Conservation (phyloP, 148 eudicot genomes). For the Bassia scoparia region DNA sequence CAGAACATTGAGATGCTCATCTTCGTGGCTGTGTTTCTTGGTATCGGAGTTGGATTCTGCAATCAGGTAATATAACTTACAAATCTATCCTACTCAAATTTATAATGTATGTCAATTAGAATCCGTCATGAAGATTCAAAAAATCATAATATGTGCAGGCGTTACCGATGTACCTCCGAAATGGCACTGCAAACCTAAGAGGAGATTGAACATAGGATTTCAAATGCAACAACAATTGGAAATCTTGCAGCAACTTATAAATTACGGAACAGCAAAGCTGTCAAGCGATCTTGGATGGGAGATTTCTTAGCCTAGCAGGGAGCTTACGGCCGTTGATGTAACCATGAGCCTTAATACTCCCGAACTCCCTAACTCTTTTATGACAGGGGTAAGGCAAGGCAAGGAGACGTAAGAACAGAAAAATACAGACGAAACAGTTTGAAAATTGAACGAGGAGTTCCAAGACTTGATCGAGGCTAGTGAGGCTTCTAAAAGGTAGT, state of each 20-base stretch:
- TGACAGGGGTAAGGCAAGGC: conserved; percentile 34
- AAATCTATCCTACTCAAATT: not conserved
- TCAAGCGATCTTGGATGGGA: conserved; percentile 29
- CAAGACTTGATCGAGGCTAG: conserved; percentile 34
- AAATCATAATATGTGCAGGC: too few relatives aligned
- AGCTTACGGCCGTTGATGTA: conserved; percentile 28
- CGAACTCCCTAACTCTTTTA: conserved; percentile 35
- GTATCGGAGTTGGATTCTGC: conserved; percentile 37
- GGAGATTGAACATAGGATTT: conserved; percentile 39
- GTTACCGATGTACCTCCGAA: conserved; percentile 34
- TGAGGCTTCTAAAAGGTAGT: conserved; percentile 28
- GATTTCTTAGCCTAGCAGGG: conserved; percentile 34
- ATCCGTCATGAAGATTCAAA: too few relatives aligned
- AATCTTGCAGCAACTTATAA: conserved; percentile 32
- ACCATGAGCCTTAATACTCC: conserved; percentile 29
- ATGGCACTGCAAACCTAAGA: conserved; percentile 38
- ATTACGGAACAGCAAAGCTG: conserved; percentile 26
- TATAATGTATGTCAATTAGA: too few relatives aligned
- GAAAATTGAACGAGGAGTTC: conserved; percentile 30
- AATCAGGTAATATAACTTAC: conserved; percentile 26
- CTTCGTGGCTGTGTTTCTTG: conserved; percentile 32
- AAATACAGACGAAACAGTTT: conserved; percentile 24
- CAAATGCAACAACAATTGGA: conserved; percentile 40
- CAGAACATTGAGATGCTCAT: conserved; percentile 30
- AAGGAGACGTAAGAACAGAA: conserved; percentile 23